Conservation (phyloP, 495 filamentous ascomycete species). For the Hypoxylon lienhwacheense region DNA sequence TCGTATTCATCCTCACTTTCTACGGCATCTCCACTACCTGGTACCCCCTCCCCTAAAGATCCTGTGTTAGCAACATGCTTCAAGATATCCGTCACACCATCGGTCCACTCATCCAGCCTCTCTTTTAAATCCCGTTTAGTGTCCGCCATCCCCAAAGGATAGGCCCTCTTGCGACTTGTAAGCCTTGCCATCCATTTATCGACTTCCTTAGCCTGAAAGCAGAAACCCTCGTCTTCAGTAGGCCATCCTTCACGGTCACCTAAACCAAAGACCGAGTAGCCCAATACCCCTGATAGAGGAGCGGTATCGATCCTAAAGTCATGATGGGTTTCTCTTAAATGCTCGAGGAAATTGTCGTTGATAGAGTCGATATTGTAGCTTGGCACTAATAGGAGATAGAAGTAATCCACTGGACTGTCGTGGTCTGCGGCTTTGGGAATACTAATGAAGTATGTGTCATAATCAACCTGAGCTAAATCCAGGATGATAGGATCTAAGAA, state of each 20-base stretch:
- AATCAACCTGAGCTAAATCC: slow-evolving; percentile 82
- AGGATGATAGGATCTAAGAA: slow-evolving; percentile 67
- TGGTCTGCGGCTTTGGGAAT: slow-evolving; percentile 53
- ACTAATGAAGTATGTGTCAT: slow-evolving; percentile 85
- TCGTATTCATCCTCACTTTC: slow-evolving; percentile 80
- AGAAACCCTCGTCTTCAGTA: slow-evolving; percentile 85
- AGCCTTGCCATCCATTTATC: slow-evolving; percentile 96
- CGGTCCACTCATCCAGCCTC: slow-evolving; percentile 73
- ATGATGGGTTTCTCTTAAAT: slow-evolving; percentile 87
- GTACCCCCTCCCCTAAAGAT: slow-evolving; percentile 74
- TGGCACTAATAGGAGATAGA: slow-evolving; percentile 83
- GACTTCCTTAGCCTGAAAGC: slow-evolving; percentile 81
- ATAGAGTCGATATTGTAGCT: slow-evolving; percentile 92
- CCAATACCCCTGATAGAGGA: slow-evolving; percentile 71
- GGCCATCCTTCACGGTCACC: slow-evolving; percentile 92
- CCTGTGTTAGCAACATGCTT: slow-evolving; percentile 62
- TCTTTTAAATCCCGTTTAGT: slow-evolving; percentile 68
- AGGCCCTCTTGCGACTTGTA: slow-evolving; percentile 75
- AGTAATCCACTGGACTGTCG: slow-evolving; percentile 53
- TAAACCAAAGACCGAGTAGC: slow-evolving; percentile 92
- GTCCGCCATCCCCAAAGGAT: slow-evolving; percentile 85
- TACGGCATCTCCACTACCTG: slow-evolving; percentile 76
- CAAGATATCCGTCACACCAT: slow-evolving; percentile 72
- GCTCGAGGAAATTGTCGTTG: slow-evolving; percentile 75
- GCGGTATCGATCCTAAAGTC: slow-evolving; percentile 95